Conservation (phyloP, 306 rosid genomes). For the Gleditsia sinensis region DNA sequence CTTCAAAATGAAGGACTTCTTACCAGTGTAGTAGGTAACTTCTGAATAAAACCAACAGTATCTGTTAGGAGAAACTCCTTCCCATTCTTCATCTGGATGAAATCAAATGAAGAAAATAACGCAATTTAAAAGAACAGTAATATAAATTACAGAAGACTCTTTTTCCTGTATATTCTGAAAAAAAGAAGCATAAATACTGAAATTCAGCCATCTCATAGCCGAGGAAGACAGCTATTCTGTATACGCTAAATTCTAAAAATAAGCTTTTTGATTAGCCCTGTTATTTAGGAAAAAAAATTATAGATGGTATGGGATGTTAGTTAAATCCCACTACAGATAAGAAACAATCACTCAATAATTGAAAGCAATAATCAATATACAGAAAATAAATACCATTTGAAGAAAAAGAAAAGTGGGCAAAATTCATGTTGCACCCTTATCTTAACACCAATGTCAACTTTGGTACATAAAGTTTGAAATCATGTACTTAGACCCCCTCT, state of each 20-base stretch:
- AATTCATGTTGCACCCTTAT: too few relatives aligned
- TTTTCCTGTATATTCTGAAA: background rate
- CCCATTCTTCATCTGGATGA: constrained; percentile 81
- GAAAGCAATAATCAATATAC: constrained; percentile 21
- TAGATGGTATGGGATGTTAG: too few relatives aligned
- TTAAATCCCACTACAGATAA: constrained; percentile 11
- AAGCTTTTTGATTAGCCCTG: constrained; percentile 14
- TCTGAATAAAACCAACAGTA: constrained; percentile 98
- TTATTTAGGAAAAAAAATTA: too few relatives aligned
- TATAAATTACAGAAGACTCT: constrained; percentile 15
- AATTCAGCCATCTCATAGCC: constrained; percentile 24
- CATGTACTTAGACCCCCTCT: too few relatives aligned
- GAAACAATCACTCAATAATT: constrained; percentile 20
- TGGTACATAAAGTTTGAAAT: too few relatives aligned
- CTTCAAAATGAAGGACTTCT: constrained; percentile 36
- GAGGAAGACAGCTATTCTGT: background rate
- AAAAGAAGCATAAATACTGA: background rate
- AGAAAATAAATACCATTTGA: background rate
- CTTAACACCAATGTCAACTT: too few relatives aligned
- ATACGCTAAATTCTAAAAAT: background rate
- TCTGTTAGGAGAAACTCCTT: constrained; percentile 94
- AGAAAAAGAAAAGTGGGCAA: background rate
- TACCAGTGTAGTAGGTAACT: constrained; percentile 92
- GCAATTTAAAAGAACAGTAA: constrained; percentile 27
- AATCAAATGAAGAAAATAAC: constrained; percentile 35